Conservation (phyloP, 2,329 filamentous ascomycete species). For the Kalmusia sp. region DNA sequence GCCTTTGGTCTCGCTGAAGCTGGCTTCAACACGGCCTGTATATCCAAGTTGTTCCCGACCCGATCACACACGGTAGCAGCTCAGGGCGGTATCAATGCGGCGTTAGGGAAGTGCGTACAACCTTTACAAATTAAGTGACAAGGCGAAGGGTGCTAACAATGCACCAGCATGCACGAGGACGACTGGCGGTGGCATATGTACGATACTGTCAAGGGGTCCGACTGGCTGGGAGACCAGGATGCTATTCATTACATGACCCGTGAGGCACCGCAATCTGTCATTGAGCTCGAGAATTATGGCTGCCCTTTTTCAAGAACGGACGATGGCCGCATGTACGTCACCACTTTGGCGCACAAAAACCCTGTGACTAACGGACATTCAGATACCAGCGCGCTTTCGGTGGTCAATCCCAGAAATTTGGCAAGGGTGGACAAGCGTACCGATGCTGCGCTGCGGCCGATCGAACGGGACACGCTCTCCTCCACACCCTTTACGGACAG, state of each 20-base stretch:
- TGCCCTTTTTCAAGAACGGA: conserved; percentile 97
- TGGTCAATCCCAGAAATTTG: conserved; percentile 93
- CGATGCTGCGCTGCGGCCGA: conserved; percentile 96
- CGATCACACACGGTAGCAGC: conserved; percentile 82
- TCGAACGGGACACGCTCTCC: conserved; percentile 93
- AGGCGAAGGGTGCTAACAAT: conserved; percentile 7
- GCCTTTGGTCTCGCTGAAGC: conserved; percentile 87
- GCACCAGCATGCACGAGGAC: conserved; percentile 84
- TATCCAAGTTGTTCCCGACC: conserved; percentile 85
- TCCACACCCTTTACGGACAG: conserved; percentile 98
- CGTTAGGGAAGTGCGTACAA: conserved; percentile 71
- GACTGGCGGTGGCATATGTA: conserved; percentile 99
- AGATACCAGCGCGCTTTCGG: conserved; percentile 98
- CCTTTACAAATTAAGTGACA: not conserved
- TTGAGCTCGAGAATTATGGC: conserved; percentile 96
- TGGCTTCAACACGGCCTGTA: conserved; percentile 88
- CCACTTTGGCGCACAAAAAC: not conserved
- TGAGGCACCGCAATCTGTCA: conserved; percentile 88
- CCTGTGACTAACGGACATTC: conserved; percentile 18
- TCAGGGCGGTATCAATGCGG: conserved; percentile 84
- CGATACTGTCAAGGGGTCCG: conserved; percentile 96
- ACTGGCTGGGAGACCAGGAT: conserved; percentile 97
- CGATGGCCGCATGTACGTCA: conserved; percentile 83
- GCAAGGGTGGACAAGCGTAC: conserved; percentile 98
- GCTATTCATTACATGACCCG: conserved; percentile 99